These are phyloP conservation scores for Gracilariopsis chorda DNA, from an alignment of 23 red algal species.

Conservation along the genomic window DNA sequence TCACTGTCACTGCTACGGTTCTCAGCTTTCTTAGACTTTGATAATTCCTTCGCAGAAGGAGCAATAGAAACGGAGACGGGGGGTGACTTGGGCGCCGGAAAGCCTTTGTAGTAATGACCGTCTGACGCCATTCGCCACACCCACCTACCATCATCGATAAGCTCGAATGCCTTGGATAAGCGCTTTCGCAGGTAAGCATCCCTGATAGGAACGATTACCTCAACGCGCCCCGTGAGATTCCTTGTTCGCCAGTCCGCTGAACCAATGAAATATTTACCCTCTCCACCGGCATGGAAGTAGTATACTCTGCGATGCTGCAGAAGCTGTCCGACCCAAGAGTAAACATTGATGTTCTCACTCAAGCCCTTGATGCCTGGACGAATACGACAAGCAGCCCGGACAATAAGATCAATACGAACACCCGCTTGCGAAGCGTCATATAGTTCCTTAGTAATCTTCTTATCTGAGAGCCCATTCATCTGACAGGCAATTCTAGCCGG, in stretches of 20 bases:
- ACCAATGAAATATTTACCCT: conserved; percentile 86
- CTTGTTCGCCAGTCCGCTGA: conserved; percentile 95
- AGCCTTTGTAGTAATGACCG: conserved; percentile 84
- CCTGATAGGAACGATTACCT: conserved; percentile 85
- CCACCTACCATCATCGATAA: conserved; percentile 65
- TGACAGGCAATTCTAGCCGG: conserved; percentile 84
- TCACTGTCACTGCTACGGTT: conserved; percentile 14
- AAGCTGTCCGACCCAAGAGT: conserved; percentile 85
- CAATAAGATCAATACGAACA: conserved; percentile 85
- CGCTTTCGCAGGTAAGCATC: conserved; percentile 73
- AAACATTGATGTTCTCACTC: conserved; percentile 90
- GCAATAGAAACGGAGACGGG: conserved; percentile 35
- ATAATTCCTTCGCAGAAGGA: neutral
- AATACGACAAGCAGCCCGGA: conserved; percentile 80
- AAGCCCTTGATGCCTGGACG: conserved; percentile 84
- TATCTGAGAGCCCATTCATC: conserved; percentile 92
- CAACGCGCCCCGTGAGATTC: conserved; percentile 75
- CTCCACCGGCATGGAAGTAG: conserved; percentile 81
- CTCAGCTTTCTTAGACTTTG: neutral
- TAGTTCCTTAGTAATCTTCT: conserved; percentile 67
- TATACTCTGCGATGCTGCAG: conserved; percentile 89
- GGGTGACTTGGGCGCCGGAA: neutral
- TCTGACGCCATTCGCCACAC: conserved; percentile 86
- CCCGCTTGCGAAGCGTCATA: conserved; percentile 90
- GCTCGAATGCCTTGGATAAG: conserved; percentile 64